A percentile compares a stretch with the other conserved stretches of the same genome.
Evolutionary conservation across 1,284 basidiomycete species (phyloP).

Genomic region (Puccinia triticina): DNA sequence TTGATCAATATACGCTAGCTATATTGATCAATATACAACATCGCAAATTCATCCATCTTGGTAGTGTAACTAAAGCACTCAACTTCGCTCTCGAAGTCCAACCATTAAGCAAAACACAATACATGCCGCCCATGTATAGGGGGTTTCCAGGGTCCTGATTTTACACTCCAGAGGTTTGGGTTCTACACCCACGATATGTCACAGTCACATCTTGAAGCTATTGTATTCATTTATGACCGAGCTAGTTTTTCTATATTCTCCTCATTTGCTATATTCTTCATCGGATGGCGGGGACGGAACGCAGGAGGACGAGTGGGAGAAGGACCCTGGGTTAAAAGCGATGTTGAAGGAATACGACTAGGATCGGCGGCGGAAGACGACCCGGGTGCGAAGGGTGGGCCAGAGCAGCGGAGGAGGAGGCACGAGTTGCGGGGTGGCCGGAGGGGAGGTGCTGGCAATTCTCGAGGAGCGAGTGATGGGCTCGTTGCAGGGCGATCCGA

Average conservation of each 20-base stretch:
- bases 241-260: conserved; percentile 64
- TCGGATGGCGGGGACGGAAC: conserved; percentile 57
- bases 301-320: conserved; percentile 42
- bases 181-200: conserved; percentile 93
- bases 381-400: background rate
- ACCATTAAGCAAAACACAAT: too few relatives aligned
- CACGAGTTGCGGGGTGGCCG: conserved; percentile 15
- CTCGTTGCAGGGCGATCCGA: conserved; percentile 69
- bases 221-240: conserved; percentile 62
- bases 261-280: conserved; percentile 64
- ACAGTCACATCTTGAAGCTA: conserved; percentile 79
- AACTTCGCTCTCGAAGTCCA: too few relatives aligned
- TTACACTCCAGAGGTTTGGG: conserved; percentile 93
- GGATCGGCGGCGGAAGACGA: conserved; percentile 3
- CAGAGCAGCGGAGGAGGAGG: conserved; percentile 20
- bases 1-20: too few relatives aligned
- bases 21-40: too few relatives aligned
- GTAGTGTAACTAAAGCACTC: too few relatives aligned
- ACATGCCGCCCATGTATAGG: too few relatives aligned
- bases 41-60: too few relatives aligned
- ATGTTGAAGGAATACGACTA: conserved; percentile 33
- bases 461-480: conserved; percentile 42
- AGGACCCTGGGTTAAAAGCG: conserved; percentile 31
- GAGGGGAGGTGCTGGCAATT: conserved; percentile 33
- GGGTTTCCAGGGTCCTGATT: too few relatives aligned